Evolutionary conservation across 257 asterid genomes (phyloP), one percentile per base, ranked within the genome.

Genomic region (Gentiana straminea): DNA sequence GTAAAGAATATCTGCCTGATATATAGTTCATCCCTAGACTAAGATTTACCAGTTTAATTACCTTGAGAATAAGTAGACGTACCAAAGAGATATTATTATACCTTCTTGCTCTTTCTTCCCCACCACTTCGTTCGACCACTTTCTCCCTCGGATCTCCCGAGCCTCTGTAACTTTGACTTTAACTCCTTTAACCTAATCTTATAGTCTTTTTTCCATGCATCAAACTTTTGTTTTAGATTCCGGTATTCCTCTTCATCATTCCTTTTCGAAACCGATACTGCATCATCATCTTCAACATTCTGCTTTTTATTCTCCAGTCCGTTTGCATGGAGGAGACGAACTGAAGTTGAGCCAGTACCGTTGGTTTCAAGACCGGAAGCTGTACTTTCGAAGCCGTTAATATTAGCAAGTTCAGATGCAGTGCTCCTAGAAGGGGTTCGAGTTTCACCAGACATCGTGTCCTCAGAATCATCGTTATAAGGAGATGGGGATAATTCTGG

Each of bases 181-280:
- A 81, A 76, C 61, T 84, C 86, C 68, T 74, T 79, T 61, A 84
- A 66, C 61, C 85, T 81, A 12, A 54, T 65, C 70, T 81, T 84
- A 68, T 70, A 81, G 36, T 81, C 92, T 55, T 77, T 81, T 62
- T 69, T 83, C 95, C 95, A 91, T n/a, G 68, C 64, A 71, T 79
- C 80, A 49, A 86, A 84, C 72, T 68, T 71, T 41, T 59, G 70
- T 70, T 82, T 86, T 55, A 87, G 76, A 67, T 70, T 75, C 54
- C 79, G 75, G 8, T 70, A 41, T 49, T 86, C 88, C 56, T 73
- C 82, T 1, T 60, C 46, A 36, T 75, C 72, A 64, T 66, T 63
- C 52, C 60, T 68, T 45, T 68, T 81, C 9, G 84, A 49, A 4
- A 82, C 68, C 5, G 80, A 71, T 63, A 46, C 59, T 45, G 78